Percentiles rank a stretch among this genome's conserved stretches.
phyloP scores from a whole-genome alignment of 73 alveolate species.

The Paramecium biaurelia region DNA sequence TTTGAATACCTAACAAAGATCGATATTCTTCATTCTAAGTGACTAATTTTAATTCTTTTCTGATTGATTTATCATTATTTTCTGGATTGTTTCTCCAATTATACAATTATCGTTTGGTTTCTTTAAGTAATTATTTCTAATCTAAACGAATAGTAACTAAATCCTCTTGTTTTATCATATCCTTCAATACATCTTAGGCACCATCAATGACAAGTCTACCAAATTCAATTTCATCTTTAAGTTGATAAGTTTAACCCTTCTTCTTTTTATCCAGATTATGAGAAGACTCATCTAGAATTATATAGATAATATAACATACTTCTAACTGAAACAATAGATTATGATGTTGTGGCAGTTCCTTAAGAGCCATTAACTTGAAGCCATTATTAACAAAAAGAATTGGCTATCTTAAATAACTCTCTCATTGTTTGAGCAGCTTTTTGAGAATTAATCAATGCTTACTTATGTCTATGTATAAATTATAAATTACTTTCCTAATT shows the following conservation, averaged over 20 bases:
- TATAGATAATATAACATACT: background rate
- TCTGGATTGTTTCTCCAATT: constrained; percentile 64
- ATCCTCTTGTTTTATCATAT: constrained; percentile 50
- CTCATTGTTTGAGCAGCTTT: constrained; percentile 45
- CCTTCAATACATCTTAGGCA: constrained; percentile 9
- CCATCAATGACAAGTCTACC: constrained; percentile 45
- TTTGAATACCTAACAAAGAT: constrained; percentile 58
- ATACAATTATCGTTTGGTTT: constrained; percentile 50
- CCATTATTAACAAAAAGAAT: background rate
- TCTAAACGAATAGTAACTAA: background rate
- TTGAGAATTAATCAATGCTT: constrained; percentile 11
- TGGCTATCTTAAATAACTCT: background rate
- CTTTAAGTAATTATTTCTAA: constrained; percentile 33
- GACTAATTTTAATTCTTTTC: constrained; percentile 54
- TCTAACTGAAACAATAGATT: background rate
- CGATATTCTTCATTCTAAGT: constrained; percentile 54
- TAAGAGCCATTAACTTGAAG: background rate
- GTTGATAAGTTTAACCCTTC: background rate
- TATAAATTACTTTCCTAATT: constrained; percentile 21
- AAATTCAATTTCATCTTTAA: constrained; percentile 59
- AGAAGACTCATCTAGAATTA: background rate
- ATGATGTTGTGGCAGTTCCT: background rate
- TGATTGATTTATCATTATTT: constrained; percentile 49
- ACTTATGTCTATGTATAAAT: constrained; percentile 16
- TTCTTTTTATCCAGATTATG: background rate